These are phyloP conservation scores for Pinus albicaulis DNA, from an alignment of 75 land plant genomes.

Conservation along the genomic window DNA sequence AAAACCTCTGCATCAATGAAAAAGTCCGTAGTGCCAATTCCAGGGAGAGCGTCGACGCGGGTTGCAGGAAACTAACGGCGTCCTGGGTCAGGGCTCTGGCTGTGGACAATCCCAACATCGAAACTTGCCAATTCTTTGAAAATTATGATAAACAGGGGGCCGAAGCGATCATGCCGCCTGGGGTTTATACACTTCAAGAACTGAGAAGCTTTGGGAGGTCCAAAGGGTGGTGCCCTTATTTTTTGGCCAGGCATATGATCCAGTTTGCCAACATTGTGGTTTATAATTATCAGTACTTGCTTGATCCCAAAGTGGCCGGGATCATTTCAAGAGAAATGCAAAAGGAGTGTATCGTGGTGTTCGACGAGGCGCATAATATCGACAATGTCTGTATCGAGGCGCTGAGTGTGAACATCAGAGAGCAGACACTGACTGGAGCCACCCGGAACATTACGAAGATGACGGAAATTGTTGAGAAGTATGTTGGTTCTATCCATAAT, in stretches of 20 bases:
- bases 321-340: slow-evolving; percentile 98
- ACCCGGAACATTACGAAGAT: slow-evolving; percentile 79
- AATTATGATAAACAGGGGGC: slow-evolving; percentile 56
- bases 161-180: slow-evolving; percentile 69
- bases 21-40: slow-evolving; percentile 50
- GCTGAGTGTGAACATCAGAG: slow-evolving; percentile 90
- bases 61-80: slow-evolving; percentile 86
- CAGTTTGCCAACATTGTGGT: slow-evolving; percentile 93
- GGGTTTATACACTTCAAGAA: slow-evolving; percentile 92
- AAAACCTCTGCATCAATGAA: slow-evolving; percentile 95
- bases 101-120: slow-evolving; percentile 53
- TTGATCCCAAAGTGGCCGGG: slow-evolving; percentile 97
- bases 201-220: slow-evolving; percentile 69
- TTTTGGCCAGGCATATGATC: slow-evolving; percentile 88
- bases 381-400: slow-evolving; percentile 99
- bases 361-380: slow-evolving; percentile 99
- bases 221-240: slow-evolving; percentile 96
- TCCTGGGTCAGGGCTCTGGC: slow-evolving; percentile 87
- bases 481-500: slow-evolving; percentile 6
- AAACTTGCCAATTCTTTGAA: slow-evolving; percentile 76
- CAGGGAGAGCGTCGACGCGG: slow-evolving; percentile 93
- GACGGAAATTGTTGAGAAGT: slow-evolving; percentile 83
- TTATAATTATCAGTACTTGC: slow-evolving; percentile 95
- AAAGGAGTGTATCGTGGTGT: slow-evolving; percentile 94
- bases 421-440: slow-evolving; percentile 92